A percentile compares a stretch with the other conserved stretches of the same genome.
Evolutionary conservation across 352 stramenopile genomes (phyloP).

Genomic region (Thraustotheca clavata): DNA sequence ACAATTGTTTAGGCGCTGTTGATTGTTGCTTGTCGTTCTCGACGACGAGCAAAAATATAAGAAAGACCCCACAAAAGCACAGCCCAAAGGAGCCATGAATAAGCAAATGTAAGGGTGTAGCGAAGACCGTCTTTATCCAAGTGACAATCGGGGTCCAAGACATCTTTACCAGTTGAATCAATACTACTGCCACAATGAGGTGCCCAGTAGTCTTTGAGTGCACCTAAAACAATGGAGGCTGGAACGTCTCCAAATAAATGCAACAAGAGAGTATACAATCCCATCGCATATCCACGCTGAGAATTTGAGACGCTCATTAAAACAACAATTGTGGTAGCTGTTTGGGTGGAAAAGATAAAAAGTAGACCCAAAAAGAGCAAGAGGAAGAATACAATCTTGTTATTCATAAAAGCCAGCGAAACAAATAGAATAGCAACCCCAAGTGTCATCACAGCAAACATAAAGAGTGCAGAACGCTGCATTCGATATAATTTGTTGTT

Average conservation of each 20-base stretch:
- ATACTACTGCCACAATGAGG: conserved; percentile 73
- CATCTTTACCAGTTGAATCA: conserved; percentile 34
- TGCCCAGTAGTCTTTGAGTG: conserved; percentile 88
- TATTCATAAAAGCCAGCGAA: background rate
- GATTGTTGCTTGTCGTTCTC: no score
- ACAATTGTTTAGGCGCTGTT: no score
- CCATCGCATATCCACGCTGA: conserved; percentile 68
- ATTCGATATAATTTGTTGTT: background rate
- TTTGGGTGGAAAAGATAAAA: conserved; percentile 60
- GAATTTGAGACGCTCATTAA: conserved; percentile 73
- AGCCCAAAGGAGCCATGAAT: conserved; percentile 63
- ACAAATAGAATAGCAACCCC: background rate
- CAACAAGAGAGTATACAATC: conserved; percentile 85
- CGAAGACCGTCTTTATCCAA: conserved; percentile 49
- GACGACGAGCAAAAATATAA: background rate
- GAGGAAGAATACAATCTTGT: background rate
- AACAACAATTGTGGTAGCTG: conserved; percentile 82
- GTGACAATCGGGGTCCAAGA: conserved; percentile 54
- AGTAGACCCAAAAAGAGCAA: conserved; percentile 36
- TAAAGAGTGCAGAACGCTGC: background rate
- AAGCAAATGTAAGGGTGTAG: conserved; percentile 59
- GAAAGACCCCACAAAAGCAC: conserved; percentile 39
- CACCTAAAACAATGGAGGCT: conserved; percentile 86
- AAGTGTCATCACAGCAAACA: conserved; percentile 18
- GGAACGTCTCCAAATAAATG: conserved; percentile 92